These are phyloP conservation scores for Exophiala phaeomuriformis DNA, from an alignment of 2,329 filamentous ascomycete species.

Conservation along the genomic window DNA sequence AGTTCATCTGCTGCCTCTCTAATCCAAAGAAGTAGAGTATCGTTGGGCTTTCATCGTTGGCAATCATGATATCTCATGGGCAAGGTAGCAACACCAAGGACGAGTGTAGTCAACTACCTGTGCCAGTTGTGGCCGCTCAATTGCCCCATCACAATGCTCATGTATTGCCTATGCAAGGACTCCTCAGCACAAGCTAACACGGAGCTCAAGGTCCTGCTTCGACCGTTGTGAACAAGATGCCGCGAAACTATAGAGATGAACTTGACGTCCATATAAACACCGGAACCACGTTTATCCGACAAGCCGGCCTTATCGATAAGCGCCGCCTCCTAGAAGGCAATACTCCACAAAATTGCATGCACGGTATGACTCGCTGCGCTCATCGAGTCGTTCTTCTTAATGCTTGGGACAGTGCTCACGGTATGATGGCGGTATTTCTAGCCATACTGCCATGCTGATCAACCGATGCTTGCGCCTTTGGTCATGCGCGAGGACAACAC, in stretches of 20 bases:
- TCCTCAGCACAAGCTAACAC: no score
- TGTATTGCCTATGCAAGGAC: no score
- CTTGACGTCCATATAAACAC: not conserved
- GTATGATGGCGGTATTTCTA: slow-evolving; percentile 11
- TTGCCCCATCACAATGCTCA: no score
- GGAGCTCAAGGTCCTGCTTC: not conserved
- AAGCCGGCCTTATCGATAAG: not conserved
- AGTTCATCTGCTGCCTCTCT: no score
- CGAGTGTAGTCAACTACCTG: no score
- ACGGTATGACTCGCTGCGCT: no score
- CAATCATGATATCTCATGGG: no score
- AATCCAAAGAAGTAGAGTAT: no score
- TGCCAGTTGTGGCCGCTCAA: no score
- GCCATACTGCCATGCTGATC: slow-evolving; percentile 12
- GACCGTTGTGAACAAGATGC: not conserved
- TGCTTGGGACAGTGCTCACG: not conserved
- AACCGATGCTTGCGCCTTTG: slow-evolving; percentile 8
- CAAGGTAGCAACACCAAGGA: no score
- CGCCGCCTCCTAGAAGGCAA: not conserved
- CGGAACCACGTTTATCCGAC: not conserved
- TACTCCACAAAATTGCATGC: not conserved
- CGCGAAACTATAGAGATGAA: not conserved
- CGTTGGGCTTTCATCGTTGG: no score
- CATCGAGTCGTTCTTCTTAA: no score
- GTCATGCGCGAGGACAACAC: slow-evolving; percentile 4